These are phyloP conservation scores for Phytophthora sp. DNA, from an alignment of 352 stramenopile species.

Conservation along the genomic window DNA sequence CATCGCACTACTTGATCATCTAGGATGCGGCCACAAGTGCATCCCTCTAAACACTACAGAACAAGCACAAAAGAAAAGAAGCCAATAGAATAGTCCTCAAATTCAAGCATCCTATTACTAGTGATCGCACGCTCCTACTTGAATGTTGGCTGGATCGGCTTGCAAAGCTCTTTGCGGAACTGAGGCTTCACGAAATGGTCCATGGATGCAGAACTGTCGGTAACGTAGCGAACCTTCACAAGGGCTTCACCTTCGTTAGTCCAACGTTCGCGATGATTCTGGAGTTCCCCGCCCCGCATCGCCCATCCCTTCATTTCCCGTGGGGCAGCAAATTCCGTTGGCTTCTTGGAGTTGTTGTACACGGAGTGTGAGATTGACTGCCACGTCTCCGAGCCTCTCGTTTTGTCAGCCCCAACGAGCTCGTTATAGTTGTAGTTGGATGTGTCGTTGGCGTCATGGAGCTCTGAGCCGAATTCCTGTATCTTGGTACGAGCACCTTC, in stretches of 20 bases:
- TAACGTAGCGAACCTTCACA: slow-evolving; percentile 62
- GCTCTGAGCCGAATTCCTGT: slow-evolving; percentile 55
- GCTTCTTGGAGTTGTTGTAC: slow-evolving; percentile 57
- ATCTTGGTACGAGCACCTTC: slow-evolving; percentile 42
- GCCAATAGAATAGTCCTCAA: slow-evolving; percentile 30
- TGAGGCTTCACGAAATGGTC: slow-evolving; percentile 51
- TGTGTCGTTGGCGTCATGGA: slow-evolving; percentile 51
- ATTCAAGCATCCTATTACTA: slow-evolving; percentile 11
- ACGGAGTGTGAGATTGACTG: slow-evolving; percentile 61
- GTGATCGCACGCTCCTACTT: slow-evolving; percentile 37
- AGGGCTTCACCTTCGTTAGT: slow-evolving; percentile 63
- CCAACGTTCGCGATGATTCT: slow-evolving; percentile 66
- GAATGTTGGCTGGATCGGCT: slow-evolving; percentile 54
- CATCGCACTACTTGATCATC: not conserved
- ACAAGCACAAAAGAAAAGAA: not conserved
- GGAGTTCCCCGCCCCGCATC: slow-evolving; percentile 57
- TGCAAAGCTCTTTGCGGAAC: slow-evolving; percentile 70
- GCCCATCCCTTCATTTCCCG: slow-evolving; percentile 57
- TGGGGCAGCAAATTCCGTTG: slow-evolving; percentile 72
- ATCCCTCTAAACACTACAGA: not conserved
- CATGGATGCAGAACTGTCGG: slow-evolving; percentile 54
- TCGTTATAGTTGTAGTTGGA: slow-evolving; percentile 74
- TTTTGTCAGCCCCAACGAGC: slow-evolving; percentile 70
- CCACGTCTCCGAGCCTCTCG: slow-evolving; percentile 54
- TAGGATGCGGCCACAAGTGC: not conserved